A percentile compares a stretch with the other conserved stretches of the same genome.
These are phyloP conservation scores for Monosporozyma solicola DNA, from an alignment of 805 yeast species.

Conservation along the genomic window DNA sequence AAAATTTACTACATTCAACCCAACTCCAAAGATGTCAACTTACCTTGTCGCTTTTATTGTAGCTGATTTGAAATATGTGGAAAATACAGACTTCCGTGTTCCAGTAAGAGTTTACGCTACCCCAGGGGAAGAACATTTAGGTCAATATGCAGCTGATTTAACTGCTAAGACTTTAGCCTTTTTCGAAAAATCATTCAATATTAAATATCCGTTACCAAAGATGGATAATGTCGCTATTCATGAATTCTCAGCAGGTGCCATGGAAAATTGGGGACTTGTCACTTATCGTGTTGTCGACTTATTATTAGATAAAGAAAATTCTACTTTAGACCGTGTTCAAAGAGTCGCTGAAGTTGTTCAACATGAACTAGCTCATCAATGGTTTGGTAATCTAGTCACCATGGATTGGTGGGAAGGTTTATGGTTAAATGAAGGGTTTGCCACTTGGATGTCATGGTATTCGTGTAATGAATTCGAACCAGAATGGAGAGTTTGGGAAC, in stretches of 20 bases:
- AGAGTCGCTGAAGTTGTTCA: constrained; percentile 80
- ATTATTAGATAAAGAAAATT: constrained; percentile 60
- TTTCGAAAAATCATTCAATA: constrained; percentile 64
- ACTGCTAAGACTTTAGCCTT: constrained; percentile 69
- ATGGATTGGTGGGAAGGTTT: constrained; percentile 92
- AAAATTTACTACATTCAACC: constrained; percentile 53
- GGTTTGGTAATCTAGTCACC: constrained; percentile 86
- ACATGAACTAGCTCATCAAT: constrained; percentile 86
- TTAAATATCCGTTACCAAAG: constrained; percentile 72
- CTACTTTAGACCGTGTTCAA: constrained; percentile 54
- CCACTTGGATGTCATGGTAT: constrained; percentile 88
- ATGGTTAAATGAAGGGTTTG: constrained; percentile 85
- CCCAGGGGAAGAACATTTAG: constrained; percentile 64
- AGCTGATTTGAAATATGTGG: constrained; percentile 71
- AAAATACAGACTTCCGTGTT: constrained; percentile 52
- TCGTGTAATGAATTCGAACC: constrained; percentile 70
- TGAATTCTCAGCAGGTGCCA: constrained; percentile 80
- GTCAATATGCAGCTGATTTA: constrained; percentile 61
- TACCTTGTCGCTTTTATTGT: constrained; percentile 76
- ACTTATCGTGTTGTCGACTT: constrained; percentile 73
- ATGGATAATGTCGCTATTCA: constrained; percentile 76
- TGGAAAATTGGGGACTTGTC: constrained; percentile 80
- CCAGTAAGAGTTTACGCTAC: constrained; percentile 79
- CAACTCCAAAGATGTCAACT: constrained; percentile 81
- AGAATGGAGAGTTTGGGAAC: constrained; percentile 83